phyloP scores from a whole-genome alignment of 345 rosid genomes.

The Trapa incisa region DNA sequence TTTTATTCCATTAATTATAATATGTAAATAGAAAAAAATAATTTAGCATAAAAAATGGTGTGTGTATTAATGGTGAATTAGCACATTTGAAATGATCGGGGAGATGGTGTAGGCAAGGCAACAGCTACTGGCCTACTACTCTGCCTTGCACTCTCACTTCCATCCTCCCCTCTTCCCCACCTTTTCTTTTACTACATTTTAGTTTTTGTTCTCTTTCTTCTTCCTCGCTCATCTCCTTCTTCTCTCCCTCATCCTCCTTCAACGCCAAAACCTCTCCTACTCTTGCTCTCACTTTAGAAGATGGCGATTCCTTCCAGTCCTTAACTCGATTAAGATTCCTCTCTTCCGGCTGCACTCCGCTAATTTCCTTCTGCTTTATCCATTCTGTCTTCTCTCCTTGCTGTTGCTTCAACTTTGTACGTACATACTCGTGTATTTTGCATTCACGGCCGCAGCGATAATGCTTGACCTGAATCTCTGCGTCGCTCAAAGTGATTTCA shows the following conservation, averaged over 20 bases:
- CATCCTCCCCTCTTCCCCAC: neutral
- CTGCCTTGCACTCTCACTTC: neutral
- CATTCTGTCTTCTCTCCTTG: too few relatives aligned
- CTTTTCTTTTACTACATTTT: neutral
- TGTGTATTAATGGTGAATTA: too few relatives aligned
- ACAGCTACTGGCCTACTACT: neutral
- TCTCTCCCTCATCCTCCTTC: neutral
- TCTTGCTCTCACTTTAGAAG: neutral
- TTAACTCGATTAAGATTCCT: neutral
- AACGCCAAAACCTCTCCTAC: neutral
- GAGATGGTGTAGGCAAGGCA: neutral
- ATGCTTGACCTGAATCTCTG: conserved; percentile 14
- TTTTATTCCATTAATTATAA: too few relatives aligned
- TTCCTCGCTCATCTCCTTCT: neutral
- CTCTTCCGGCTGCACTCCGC: neutral
- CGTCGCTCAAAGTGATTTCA: neutral
- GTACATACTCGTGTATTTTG: neutral
- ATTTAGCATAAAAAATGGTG: too few relatives aligned
- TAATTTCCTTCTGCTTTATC: neutral
- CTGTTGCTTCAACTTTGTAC: neutral
- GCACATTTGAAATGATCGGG: too few relatives aligned
- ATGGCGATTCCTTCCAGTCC: neutral
- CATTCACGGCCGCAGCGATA: neutral
- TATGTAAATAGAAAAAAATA: too few relatives aligned
- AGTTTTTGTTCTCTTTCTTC: neutral